These are phyloP conservation scores for Xylaria curta DNA, from an alignment of 495 filamentous ascomycete genomes.

Conservation along the genomic window DNA sequence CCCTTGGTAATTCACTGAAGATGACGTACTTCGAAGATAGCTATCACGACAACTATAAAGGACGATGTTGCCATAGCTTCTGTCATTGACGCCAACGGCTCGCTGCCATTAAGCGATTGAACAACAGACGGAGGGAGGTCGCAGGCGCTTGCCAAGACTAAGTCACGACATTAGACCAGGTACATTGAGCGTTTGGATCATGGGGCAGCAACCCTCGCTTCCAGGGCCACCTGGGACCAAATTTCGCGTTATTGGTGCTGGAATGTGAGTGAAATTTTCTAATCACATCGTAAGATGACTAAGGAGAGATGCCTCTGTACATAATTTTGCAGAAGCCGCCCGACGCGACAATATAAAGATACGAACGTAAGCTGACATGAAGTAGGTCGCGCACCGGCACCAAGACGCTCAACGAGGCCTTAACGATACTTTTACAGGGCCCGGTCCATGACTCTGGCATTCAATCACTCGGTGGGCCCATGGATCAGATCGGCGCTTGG, in stretches of 20 bases:
- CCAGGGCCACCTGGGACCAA: constrained; percentile 40
- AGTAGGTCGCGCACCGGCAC: constrained; percentile 43
- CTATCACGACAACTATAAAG: constrained; percentile 15
- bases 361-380: constrained; percentile 27
- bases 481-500: constrained; percentile 39
- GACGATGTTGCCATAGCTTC: constrained; percentile 21
- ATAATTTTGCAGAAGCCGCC: not conserved
- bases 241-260: constrained; percentile 43
- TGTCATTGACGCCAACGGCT: constrained; percentile 13
- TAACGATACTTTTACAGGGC: constrained; percentile 39
- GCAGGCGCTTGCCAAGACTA: constrained; percentile 24
- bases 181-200: constrained; percentile 27
- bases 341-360: not conserved
- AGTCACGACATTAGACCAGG: constrained; percentile 4
- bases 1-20: not conserved
- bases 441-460: constrained; percentile 44
- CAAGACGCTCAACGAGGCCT: constrained; percentile 43
- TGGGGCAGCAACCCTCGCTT: constrained; percentile 42
- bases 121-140: not conserved
- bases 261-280: constrained; percentile 38
- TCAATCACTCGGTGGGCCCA: constrained; percentile 38
- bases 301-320: constrained; percentile 2
- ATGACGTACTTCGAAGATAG: constrained; percentile 24
- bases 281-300: constrained; percentile 1
- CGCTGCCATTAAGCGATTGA: constrained; percentile 13